These are phyloP conservation scores for Prunus persica DNA, from an alignment of 306 rosid genomes.

Conservation along the genomic window DNA sequence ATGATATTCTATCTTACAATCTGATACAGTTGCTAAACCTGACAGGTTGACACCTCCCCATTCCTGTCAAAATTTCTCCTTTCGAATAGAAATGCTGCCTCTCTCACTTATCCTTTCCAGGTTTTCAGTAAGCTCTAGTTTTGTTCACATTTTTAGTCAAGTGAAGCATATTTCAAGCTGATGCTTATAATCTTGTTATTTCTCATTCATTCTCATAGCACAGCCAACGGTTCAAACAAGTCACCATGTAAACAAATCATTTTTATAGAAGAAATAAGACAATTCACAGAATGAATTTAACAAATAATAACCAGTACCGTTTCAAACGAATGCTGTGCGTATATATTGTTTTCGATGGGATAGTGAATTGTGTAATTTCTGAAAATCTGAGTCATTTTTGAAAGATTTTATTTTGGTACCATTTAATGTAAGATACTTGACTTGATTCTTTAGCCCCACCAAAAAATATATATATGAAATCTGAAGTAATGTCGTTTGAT, in stretches of 20 bases:
- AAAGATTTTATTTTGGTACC: too few species aligned
- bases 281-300: too few species aligned
- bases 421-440: background rate
- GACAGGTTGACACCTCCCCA: background rate
- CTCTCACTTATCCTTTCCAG: background rate
- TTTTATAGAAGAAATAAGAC: too few species aligned
- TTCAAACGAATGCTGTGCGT: too few species aligned
- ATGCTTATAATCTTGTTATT: background rate
- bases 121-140: background rate
- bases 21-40: background rate
- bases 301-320: background rate
- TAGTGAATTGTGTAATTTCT: background rate
- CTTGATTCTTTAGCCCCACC: background rate
- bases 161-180: background rate
- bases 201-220: background rate
- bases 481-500: background rate
- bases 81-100: background rate
- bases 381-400: background rate
- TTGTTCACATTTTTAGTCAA: background rate
- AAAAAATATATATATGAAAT: background rate
- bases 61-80: background rate
- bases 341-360: background rate
- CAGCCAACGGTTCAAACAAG: background rate
- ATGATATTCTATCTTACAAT: constrained; percentile 5
- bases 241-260: background rate